Conservation (phyloP, 208 protist genomes). For the Balamuthia mandrillaris region DNA sequence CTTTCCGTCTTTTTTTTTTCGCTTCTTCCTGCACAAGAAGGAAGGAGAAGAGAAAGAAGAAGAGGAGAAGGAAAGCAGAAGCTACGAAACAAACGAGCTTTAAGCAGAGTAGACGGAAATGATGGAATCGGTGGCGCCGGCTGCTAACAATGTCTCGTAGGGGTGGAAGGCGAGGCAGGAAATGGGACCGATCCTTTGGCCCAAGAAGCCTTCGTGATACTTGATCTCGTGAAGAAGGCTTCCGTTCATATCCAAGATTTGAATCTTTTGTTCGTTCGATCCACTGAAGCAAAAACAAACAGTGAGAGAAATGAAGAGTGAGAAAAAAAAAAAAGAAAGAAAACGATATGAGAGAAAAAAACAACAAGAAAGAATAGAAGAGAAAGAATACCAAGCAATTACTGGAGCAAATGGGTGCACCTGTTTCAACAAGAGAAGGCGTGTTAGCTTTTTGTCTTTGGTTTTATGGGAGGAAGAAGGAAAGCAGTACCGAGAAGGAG, state of each 20-base stretch:
- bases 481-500: not conserved
- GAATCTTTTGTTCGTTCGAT: constrained; percentile 48
- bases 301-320: too few species aligned
- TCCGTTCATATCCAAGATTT: constrained; percentile 51
- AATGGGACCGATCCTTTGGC: constrained; percentile 69
- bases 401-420: constrained; percentile 67
- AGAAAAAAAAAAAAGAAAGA: constrained; percentile 9
- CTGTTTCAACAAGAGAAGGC: constrained; percentile 44
- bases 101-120: constrained; percentile 71
- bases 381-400: constrained; percentile 40
- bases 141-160: constrained; percentile 52
- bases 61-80: too few species aligned
- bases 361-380: not conserved
- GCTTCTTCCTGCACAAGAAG: too few species aligned
- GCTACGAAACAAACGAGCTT: too few species aligned
- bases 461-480: not conserved
- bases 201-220: constrained; percentile 73
- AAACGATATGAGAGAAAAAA: not conserved
- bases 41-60: too few species aligned
- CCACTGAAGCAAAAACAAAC: too few species aligned
- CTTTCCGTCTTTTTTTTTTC: too few species aligned
- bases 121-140: constrained; percentile 65
- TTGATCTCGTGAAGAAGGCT: constrained; percentile 54
- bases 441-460: constrained; percentile 19
- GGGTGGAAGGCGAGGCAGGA: constrained; percentile 68